Evolutionary conservation across 2,329 filamentous ascomycete species (phyloP).

Genomic region (Claviceps pusilla): DNA sequence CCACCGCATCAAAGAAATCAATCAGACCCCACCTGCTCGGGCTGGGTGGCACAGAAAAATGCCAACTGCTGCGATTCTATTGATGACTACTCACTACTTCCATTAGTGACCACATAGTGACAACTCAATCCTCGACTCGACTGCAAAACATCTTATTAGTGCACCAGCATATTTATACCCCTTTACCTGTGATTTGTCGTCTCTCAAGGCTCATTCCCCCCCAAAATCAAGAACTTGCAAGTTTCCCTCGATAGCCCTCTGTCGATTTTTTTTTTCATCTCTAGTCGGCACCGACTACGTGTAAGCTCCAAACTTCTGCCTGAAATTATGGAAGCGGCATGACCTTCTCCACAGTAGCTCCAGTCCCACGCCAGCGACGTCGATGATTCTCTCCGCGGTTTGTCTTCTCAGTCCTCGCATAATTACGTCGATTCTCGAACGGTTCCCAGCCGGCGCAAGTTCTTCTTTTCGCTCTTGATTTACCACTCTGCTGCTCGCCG

Average conservation of each 20-base stretch:
- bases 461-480: not conserved
- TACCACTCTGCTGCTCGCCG: not conserved
- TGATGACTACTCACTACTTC: no score
- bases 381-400: not conserved
- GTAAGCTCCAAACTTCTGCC: not conserved
- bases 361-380: not conserved
- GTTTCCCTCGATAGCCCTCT: not conserved
- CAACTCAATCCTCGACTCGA: not conserved
- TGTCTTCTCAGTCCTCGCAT: not conserved
- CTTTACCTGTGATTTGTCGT: not conserved
- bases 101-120: not conserved
- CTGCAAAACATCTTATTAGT: not conserved
- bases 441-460: not conserved
- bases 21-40: no score
- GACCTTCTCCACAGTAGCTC: constrained; percentile 2
- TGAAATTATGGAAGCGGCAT: not conserved
- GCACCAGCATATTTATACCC: not conserved
- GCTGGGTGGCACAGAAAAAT: not conserved
- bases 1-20: no score
- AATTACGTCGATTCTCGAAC: not conserved
- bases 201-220: not conserved
- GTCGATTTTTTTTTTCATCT: not conserved
- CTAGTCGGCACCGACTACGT: not conserved
- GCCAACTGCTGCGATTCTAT: no score
- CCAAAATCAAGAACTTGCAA: not conserved